phyloP scores from a whole-genome alignment of 179 eudicot genomes.

The Pouteria campechiana region DNA sequence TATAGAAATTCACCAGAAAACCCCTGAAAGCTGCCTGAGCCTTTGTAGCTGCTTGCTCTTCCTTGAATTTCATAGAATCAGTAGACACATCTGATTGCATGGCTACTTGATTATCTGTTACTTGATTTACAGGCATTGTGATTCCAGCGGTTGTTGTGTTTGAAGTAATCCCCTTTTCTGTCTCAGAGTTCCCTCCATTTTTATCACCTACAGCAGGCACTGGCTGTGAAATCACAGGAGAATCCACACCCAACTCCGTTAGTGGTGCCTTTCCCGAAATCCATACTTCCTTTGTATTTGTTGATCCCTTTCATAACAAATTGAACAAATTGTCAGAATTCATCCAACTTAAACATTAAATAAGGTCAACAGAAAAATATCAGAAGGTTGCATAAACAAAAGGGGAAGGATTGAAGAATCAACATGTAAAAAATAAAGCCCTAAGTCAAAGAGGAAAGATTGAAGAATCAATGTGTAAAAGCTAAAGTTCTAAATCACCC shows the following conservation, averaged over 20 bases:
- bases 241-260: slow-evolving; percentile 20
- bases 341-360: too few relatives aligned
- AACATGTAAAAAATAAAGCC: too few relatives aligned
- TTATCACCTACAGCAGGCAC: slow-evolving; percentile 18
- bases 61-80: slow-evolving; percentile 34
- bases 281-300: slow-evolving; percentile 2
- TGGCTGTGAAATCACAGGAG: slow-evolving; percentile 26
- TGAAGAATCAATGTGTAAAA: too few relatives aligned
- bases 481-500: too few relatives aligned
- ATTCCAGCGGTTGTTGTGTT: slow-evolving; percentile 22
- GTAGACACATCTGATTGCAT: slow-evolving; percentile 15
- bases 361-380: too few relatives aligned
- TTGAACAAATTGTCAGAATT: too few relatives aligned
- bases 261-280: slow-evolving; percentile 21
- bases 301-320: too few relatives aligned
- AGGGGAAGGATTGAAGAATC: too few relatives aligned
- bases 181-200: slow-evolving; percentile 21
- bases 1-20: slow-evolving; percentile 51
- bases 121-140: slow-evolving; percentile 21
- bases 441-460: too few relatives aligned
- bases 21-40: slow-evolving; percentile 96
- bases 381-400: too few relatives aligned
- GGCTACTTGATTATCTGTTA: slow-evolving; percentile 14
- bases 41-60: slow-evolving; percentile 75
- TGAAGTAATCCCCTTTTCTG: slow-evolving; percentile 28